Base-by-base conservation (phyloP, 306 rosid species). In the Lupinus albus region DNA sequence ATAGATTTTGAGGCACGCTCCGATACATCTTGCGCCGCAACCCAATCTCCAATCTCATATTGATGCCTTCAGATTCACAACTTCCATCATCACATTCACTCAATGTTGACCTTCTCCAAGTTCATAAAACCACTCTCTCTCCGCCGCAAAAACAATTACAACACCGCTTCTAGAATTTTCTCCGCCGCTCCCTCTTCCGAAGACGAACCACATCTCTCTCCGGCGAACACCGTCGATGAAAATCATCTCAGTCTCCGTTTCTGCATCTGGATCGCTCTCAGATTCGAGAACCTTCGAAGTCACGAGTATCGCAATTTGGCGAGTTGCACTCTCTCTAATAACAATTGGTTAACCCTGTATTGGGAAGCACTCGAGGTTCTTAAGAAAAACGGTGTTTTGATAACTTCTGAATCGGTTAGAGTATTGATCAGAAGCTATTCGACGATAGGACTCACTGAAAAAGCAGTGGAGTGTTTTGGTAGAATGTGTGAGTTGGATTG, bases 221-320 rank as follows among this genome's bases (percentile, higher is more conserved):
- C 48, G 32, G 11, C 72, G 72, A 53, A 12, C 49, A 12, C 15
- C 4, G 60, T 76, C 33, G 47, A 12, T 3, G 63, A 78, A 25
- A 57, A 61, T 47, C 64, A 16, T 13, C 11, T 41, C 14, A 82
- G 70, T 38, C 77, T 81, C 20, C 91, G 84, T 35, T 73, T 92
- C 71, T 92, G 85, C 80, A 79, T 92, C 9, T 92, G 86, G 92
- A 17, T 72, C 0, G 86, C 96, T 2, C 42, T 80, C 75, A 80
- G 65, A 61, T 75, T 67, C 39, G 73, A 52, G 28, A n/a, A 10
- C 1, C 67, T 85, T 2, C 25, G 48, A 25, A 11, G 66, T 69
- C 1, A 7, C n/a, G 46, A 64, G 14, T 73, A 64, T 1, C 68
- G 45, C 53, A 7, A 52, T 39, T 53, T 74, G 66, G 78, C 86